phyloP scores from a whole-genome alignment of 78 protist species.

The Isochrysis galbana region DNA sequence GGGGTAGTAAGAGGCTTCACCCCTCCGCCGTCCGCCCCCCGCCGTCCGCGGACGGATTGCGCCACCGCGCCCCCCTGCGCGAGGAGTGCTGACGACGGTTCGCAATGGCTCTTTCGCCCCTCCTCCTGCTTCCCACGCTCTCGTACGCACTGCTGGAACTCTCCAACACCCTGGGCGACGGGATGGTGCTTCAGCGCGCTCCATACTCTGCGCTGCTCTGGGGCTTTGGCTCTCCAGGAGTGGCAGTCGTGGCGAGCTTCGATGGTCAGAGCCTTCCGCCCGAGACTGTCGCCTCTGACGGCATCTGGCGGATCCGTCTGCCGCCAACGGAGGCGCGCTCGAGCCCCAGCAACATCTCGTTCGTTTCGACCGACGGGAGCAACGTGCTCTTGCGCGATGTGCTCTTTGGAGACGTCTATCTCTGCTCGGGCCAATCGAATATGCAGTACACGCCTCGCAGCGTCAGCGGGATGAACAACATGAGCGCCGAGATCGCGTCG shows the following conservation, averaged over 20 bases:
- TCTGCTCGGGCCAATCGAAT: neutral
- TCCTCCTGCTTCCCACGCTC: too few species aligned
- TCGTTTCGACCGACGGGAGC: neutral
- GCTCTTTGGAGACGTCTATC: neutral
- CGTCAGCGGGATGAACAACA: neutral
- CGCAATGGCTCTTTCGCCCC: too few species aligned
- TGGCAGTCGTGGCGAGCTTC: neutral
- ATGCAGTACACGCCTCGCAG: neutral
- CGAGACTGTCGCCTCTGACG: neutral
- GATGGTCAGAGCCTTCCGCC: neutral
- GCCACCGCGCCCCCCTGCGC: too few species aligned
- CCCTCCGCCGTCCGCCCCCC: too few species aligned
- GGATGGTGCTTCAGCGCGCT: slow-evolving; percentile 3
- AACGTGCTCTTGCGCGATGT: neutral
- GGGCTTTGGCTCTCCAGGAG: neutral
- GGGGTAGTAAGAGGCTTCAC: too few species aligned
- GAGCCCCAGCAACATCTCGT: neutral
- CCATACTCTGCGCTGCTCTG: neutral
- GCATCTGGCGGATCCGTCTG: neutral
- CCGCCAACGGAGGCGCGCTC: neutral
- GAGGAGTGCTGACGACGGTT: too few species aligned
- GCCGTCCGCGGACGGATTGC: too few species aligned
- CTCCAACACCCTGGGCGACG: neutral
- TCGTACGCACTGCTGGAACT: too few species aligned
- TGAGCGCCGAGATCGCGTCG: neutral